Evolutionary conservation across 345 rosid species (phyloP), one percentile per base, ranked within the genome.

Genomic region (Eucalyptus curtisii): DNA sequence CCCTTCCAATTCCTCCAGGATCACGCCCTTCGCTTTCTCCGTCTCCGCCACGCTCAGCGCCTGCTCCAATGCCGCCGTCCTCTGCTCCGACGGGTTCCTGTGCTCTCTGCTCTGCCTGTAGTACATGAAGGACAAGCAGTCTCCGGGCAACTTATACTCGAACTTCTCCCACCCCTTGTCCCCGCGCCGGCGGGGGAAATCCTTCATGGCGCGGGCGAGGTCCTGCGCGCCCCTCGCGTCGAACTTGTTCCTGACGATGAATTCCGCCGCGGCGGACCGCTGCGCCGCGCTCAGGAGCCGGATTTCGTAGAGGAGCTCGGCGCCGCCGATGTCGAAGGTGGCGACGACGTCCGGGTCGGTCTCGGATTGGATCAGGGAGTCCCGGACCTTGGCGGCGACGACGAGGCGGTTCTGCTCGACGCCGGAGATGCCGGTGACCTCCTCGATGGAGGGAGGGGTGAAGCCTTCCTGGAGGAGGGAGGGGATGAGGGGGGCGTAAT

Each of bases 401-500:
- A 96, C 89, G 22, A 98, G 92, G 48, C 96, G 87, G 87, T 96
- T 98, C 94, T 98, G 99, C 85, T 98, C 98, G 80, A 93, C 95
- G 90, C 98, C 96, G 86, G 98, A 88, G 87, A 98, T 89, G 24
- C 99, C 99, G 8, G 99, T 96, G 87, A 55, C 15, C 80, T 96
- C 99, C 86, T 98, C 99, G 76, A 96, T 88, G 47, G 95, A 71
- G 14, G 98, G 91, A 20, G 98, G 92, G 49, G 95, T 66, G 92
- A 96, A 95, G 31, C 99, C 99, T 90, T 98, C 99, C 66, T 92
- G 93, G 91, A 95, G 66, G 22, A 98, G 94, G 24, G 95, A 92
- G 30, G 98, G 84, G n/a, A 98, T 96, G 42, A 98, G 94, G 0
- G 98, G 97, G 30, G 99, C 98, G 91, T 94, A 98, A 82, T 96